These are phyloP conservation scores for Rhizodiscina lignyota DNA, from an alignment of 495 filamentous ascomycete species.

Conservation along the genomic window DNA sequence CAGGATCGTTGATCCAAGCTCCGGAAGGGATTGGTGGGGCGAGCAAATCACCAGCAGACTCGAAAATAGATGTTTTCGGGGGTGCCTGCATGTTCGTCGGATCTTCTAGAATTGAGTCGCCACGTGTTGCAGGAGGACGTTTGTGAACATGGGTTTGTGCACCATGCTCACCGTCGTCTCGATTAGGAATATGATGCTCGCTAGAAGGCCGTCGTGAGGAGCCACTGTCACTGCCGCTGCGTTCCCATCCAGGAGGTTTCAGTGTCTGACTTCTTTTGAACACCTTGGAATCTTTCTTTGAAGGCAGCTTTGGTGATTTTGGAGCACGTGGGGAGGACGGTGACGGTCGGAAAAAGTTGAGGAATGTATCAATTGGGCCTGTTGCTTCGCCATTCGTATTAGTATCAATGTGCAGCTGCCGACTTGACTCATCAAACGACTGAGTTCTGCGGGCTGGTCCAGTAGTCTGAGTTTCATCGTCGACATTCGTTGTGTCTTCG, in stretches of 20 bases:
- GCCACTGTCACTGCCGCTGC: background rate
- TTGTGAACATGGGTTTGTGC: constrained; percentile 11
- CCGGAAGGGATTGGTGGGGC: constrained; percentile 73
- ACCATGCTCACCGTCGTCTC: background rate
- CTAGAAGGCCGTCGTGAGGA: no score
- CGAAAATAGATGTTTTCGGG: constrained; percentile 86
- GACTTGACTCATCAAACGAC: constrained; percentile 12
- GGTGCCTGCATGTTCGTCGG: constrained; percentile 40
- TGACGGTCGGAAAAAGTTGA: constrained; percentile 19
- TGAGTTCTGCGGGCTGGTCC: constrained; percentile 11
- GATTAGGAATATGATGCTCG: background rate
- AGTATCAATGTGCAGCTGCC: background rate
- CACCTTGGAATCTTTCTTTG: constrained; percentile 19
- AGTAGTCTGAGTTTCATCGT: constrained; percentile 22
- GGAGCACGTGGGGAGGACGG: constrained; percentile 2
- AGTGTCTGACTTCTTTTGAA: constrained; percentile 19
- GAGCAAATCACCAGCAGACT: constrained; percentile 80
- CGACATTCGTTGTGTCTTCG: constrained; percentile 34
- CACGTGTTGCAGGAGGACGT: constrained; percentile 23
- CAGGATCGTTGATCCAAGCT: constrained; percentile 67
- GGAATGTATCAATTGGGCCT: constrained; percentile 14
- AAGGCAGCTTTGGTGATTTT: no score
- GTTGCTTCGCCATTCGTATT: constrained; percentile 1
- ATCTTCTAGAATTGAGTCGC: constrained; percentile 29
- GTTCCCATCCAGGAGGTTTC: constrained; percentile 2